Evolutionary conservation across 495 filamentous ascomycete species (phyloP).

Genomic region (Cenococcum geophilum): DNA sequence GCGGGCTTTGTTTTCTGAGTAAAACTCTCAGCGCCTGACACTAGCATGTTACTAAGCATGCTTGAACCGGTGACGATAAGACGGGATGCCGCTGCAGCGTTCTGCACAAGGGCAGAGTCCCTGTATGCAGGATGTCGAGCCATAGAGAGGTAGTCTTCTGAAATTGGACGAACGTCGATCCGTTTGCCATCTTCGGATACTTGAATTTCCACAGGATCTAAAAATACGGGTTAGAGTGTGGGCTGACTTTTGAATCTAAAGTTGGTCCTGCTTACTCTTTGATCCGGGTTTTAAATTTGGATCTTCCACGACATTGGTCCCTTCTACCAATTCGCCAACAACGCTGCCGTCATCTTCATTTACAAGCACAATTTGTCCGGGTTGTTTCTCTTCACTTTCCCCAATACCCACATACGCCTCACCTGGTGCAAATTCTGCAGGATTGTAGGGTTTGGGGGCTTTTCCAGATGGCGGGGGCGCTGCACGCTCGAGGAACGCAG

Average conservation of each 20-base stretch:
- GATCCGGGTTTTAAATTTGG: constrained; percentile 68
- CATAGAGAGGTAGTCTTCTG: constrained; percentile 71
- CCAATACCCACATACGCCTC: constrained; percentile 60
- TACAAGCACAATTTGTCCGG: constrained; percentile 81
- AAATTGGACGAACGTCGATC: constrained; percentile 69
- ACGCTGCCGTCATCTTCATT: constrained; percentile 93
- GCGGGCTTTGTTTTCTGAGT: constrained; percentile 69
- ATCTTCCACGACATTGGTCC: constrained; percentile 72
- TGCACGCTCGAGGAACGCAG: constrained; percentile 76
- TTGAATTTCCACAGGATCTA: constrained; percentile 87
- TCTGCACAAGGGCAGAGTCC: constrained; percentile 77
- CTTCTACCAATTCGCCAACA: constrained; percentile 82
- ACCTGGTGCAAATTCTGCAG: constrained; percentile 68
- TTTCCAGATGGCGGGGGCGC: constrained; percentile 44
- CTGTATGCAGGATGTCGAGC: constrained; percentile 84
- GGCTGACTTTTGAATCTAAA: constrained; percentile 2
- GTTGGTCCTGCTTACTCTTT: constrained; percentile 58
- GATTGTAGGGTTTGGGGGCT: constrained; percentile 62
- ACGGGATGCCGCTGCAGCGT: constrained; percentile 83
- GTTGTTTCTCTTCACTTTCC: constrained; percentile 24
- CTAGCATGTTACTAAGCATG: constrained; percentile 68
- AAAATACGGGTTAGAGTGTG: constrained; percentile 8
- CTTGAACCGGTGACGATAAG: constrained; percentile 83
- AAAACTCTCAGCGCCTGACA: constrained; percentile 71
- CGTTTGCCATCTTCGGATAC: constrained; percentile 67